Evolutionary conservation across 1,284 basidiomycete genomes (phyloP).

Genomic region (Pseudozyma sp.): DNA sequence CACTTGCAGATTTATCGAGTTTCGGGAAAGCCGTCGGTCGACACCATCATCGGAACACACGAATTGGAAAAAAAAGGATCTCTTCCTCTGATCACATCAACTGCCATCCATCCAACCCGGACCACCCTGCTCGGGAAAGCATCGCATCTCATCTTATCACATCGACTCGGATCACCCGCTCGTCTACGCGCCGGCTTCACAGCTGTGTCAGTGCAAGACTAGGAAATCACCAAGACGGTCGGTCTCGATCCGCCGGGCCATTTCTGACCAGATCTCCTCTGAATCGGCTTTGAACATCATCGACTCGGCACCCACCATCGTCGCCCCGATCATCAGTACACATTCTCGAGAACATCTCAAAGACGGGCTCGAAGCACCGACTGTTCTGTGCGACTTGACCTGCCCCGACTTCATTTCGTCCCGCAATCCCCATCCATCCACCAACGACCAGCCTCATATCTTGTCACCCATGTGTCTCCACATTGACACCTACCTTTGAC

Average conservation of each 20-base stretch:
- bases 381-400: background rate
- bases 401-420: background rate
- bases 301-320: no score
- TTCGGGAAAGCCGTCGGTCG: conserved; percentile 25
- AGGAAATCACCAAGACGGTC: no score
- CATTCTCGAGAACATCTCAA: no score
- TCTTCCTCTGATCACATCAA: background rate
- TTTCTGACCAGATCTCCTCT: no score
- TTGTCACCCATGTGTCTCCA: conserved; percentile 15
- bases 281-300: no score
- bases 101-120: background rate
- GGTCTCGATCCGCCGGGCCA: no score
- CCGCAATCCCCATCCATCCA: conserved; percentile 8
- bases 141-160: no score
- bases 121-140: background rate
- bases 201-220: no score
- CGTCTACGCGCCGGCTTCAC: no score
- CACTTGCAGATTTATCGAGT: conserved; percentile 1
- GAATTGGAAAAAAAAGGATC: background rate
- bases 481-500: conserved; percentile 12
- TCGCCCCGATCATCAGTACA: no score
- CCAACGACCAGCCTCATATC: background rate
- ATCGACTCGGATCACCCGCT: no score
- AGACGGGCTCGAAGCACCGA: no score
- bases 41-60: conserved; percentile 11